Conservation (phyloP, 2,329 filamentous ascomycete genomes). For the Trichoderma citrinoviride region DNA sequence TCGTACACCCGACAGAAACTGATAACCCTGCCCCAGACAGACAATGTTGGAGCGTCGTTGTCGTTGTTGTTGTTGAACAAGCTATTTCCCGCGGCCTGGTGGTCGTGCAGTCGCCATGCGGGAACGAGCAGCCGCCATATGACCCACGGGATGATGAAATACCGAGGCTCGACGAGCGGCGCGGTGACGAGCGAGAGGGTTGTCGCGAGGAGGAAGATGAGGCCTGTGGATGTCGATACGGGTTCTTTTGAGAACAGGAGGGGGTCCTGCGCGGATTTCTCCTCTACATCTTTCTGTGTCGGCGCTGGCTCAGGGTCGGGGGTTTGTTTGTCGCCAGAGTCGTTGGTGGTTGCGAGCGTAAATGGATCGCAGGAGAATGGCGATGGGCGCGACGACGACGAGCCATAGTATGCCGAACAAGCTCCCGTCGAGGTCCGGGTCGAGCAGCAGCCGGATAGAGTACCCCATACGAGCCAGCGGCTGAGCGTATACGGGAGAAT, state of each 20-base stretch:
- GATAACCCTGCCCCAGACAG: slow-evolving; percentile 1
- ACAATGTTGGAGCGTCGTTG: not conserved
- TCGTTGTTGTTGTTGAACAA: not conserved
- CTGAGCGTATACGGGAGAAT: slow-evolving; percentile 68
- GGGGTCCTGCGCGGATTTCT: slow-evolving; percentile 30
- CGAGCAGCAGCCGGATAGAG: slow-evolving; percentile 50
- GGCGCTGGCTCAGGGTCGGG: not conserved
- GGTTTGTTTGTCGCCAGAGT: not conserved
- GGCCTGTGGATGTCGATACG: slow-evolving; percentile 48
- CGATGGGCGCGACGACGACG: not conserved
- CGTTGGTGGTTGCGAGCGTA: slow-evolving; percentile 6
- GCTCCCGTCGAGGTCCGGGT: slow-evolving; percentile 24
- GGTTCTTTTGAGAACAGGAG: slow-evolving; percentile 32
- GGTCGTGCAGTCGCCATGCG: slow-evolving; percentile 37
- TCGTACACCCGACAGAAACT: slow-evolving; percentile 35
- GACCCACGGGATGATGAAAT: slow-evolving; percentile 94
- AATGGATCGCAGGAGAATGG: slow-evolving; percentile 35
- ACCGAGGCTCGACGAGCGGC: slow-evolving; percentile 89
- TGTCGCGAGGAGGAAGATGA: slow-evolving; percentile 66
- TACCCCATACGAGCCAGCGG: slow-evolving; percentile 65
- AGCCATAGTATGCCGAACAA: slow-evolving; percentile 2
- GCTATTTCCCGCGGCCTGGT: not conserved
- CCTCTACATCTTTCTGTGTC: not conserved
- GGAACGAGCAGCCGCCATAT: slow-evolving; percentile 85
- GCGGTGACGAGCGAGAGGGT: slow-evolving; percentile 79